Evolutionary conservation across 2,329 filamentous ascomycete species (phyloP), one percentile per base, ranked within the genome.

Genomic region (Whalleya microplaca): DNA sequence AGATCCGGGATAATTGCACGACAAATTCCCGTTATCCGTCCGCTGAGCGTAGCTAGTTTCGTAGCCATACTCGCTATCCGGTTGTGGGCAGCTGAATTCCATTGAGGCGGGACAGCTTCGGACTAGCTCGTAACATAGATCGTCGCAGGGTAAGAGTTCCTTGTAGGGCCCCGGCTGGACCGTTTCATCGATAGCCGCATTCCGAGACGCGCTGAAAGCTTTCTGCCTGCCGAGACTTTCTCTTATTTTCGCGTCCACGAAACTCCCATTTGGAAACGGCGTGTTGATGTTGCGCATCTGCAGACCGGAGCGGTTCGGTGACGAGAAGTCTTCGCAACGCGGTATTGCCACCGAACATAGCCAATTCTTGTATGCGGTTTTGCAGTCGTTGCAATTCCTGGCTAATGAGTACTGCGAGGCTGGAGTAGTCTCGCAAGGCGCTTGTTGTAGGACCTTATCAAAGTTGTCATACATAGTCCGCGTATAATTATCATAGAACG

Each of bases 291-390:
- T 95, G 45, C 95, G 89, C 19, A 82, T 78, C 58, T 87, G 84
- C 2, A 92, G 80, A 68, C 77, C 86, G 0, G 32, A 1, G 10
- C 73, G 74, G 61, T 79, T 72, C 1, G 78, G 51, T 14, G 79
- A 77, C 1, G 81, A 84, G 66, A 90, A 95, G 75, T 97, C 94
- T 68, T 91, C 88, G 77, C 95, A 99, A 27, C 93, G 90, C 1
- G 95, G 95, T 59, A 99, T 95, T 16, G 87, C 89, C 23, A 98
- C 92, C 21, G 91, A 90, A 77, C 95, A 99, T 19, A 99, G 86
- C 95, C 95, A 99, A 68, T 87, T 81, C 73, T 96, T 97, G 81
- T 99, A 99, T 8, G 92, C 91, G 0, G 71, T 69, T 16, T 80
- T 84, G 74, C 95, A 99, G 72, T 96, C 84, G 43, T 78, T 73